Evolutionary conservation across 257 asterid genomes (phyloP).

Genomic region (Pogostemon cablin): DNA sequence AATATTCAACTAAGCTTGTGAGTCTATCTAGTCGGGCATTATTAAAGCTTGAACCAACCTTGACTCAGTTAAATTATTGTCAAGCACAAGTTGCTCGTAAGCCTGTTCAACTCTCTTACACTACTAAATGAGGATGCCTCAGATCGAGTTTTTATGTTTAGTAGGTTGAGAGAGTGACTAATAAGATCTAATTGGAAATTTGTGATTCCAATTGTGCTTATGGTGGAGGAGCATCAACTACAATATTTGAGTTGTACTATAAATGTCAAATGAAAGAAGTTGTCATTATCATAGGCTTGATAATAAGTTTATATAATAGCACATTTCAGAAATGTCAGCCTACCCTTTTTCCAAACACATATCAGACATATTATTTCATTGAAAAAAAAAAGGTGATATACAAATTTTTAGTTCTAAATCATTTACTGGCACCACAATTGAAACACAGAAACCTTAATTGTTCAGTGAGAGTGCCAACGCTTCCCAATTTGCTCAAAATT

Average conservation of each 20-base stretch:
- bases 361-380: neutral
- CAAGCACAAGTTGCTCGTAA: no score
- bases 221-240: neutral
- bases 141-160: neutral
- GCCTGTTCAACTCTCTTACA: no score
- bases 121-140: neutral
- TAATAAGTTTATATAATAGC: neutral
- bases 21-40: no score
- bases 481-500: no score
- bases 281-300: constrained; percentile 7
- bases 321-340: no score
- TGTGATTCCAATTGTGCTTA: neutral
- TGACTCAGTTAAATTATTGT: no score
- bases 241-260: neutral
- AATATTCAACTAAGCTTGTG: no score
- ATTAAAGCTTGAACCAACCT: no score
- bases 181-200: neutral
- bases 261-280: neutral
- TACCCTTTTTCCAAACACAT: no score
- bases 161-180: neutral
- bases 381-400: neutral
- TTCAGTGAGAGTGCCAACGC: no score
- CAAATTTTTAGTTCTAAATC: neutral
- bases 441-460: no score
- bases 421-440: no score